These are phyloP conservation scores for Ormosia semicastrata DNA, from an alignment of 306 rosid genomes.

Conservation along the genomic window DNA sequence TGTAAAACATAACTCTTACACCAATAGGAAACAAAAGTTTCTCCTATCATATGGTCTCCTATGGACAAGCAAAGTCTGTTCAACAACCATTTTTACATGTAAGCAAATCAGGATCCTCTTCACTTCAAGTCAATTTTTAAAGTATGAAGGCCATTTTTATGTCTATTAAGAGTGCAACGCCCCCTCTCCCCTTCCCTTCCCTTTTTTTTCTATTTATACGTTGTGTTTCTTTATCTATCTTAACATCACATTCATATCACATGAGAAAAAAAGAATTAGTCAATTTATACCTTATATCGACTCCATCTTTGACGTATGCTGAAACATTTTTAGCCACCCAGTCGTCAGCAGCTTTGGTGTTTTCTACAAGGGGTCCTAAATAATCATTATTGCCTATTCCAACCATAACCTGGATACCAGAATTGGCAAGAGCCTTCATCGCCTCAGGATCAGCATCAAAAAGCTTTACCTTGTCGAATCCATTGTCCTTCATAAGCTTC, in stretches of 20 bases:
- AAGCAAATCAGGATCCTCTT: too few species aligned
- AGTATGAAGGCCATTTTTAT: too few species aligned
- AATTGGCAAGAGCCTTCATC: slow-evolving; percentile 53
- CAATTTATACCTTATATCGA: slow-evolving; percentile 49
- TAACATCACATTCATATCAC: background rate
- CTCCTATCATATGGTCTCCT: too few species aligned
- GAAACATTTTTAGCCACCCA: slow-evolving; percentile 69
- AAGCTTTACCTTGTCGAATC: slow-evolving; percentile 59
- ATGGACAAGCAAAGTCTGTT: too few species aligned
- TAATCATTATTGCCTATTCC: slow-evolving; percentile 64
- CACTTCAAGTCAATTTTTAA: too few species aligned
- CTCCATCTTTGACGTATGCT: slow-evolving; percentile 40
- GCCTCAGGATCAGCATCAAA: slow-evolving; percentile 66
- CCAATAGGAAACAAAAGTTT: too few species aligned
- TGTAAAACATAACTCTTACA: too few species aligned
- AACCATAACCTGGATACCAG: slow-evolving; percentile 61
- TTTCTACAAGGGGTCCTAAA: slow-evolving; percentile 45
- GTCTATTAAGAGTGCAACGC: too few species aligned
- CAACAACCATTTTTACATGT: too few species aligned
- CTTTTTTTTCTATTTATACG: too few species aligned
- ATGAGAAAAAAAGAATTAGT: too few species aligned
- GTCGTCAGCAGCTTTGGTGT: slow-evolving; percentile 36
- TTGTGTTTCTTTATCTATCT: background rate
- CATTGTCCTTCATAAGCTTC: slow-evolving; percentile 58
- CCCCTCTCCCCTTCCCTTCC: too few species aligned